A percentile compares a stretch with the other conserved stretches of the same genome.
Evolutionary conservation across 2,329 filamentous ascomycete species (phyloP).

Genomic region (Cytospora schulzeri): DNA sequence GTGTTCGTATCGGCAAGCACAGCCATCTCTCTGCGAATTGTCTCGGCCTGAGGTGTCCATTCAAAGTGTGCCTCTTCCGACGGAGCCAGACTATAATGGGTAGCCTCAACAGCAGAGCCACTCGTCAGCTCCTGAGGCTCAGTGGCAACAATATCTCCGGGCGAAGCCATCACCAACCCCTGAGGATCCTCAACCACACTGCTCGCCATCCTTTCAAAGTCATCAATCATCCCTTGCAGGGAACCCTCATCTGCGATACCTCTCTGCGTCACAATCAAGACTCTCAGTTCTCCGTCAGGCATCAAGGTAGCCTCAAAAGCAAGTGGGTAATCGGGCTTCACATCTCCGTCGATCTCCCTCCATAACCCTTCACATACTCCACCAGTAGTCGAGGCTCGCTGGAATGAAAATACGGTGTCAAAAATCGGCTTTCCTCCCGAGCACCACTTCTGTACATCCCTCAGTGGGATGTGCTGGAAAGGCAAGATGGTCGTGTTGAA

Average conservation of each 20-base stretch:
- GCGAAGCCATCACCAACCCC: slow-evolving; percentile 3
- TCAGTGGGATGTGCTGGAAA: slow-evolving; percentile 78
- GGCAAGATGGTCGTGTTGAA: slow-evolving; percentile 69
- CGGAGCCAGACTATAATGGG: background rate
- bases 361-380: slow-evolving; percentile 49
- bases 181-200: slow-evolving; percentile 32
- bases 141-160: background rate
- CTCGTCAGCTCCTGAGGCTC: background rate
- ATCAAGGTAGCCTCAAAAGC: slow-evolving; percentile 72
- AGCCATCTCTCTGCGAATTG: slow-evolving; percentile 65
- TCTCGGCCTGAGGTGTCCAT: slow-evolving; percentile 59
- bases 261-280: slow-evolving; percentile 63
- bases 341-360: slow-evolving; percentile 51
- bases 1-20: slow-evolving; percentile 57
- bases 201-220: slow-evolving; percentile 39
- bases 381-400: slow-evolving; percentile 48
- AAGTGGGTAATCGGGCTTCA: slow-evolving; percentile 69
- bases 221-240: slow-evolving; percentile 43
- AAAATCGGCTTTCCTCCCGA: slow-evolving; percentile 65
- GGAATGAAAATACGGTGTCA: slow-evolving; percentile 81
- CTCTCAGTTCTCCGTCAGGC: slow-evolving; percentile 47
- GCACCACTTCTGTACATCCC: slow-evolving; percentile 81
- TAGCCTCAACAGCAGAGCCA: background rate
- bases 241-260: slow-evolving; percentile 37
- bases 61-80: slow-evolving; percentile 43